A percentile compares a stretch with the other conserved stretches of the same genome.
Evolutionary conservation across 2,329 filamentous ascomycete genomes (phyloP).

Genomic region (Ophiostoma ips): DNA sequence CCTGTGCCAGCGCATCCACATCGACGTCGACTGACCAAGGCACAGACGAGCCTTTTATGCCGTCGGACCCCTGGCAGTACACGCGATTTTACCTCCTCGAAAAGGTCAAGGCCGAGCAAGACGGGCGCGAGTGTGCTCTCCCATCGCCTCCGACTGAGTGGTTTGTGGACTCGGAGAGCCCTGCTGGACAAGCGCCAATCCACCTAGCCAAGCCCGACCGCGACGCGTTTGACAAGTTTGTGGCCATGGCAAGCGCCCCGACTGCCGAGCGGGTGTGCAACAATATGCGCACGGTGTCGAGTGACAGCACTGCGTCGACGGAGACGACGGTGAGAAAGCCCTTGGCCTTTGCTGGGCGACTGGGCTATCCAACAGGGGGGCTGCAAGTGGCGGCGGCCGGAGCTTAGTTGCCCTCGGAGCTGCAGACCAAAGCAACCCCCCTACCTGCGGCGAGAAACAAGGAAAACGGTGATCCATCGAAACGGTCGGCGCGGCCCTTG

Average conservation of each 20-base stretch:
- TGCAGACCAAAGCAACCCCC: background rate
- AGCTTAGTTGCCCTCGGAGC: constrained; percentile 6
- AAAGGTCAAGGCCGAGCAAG: constrained; percentile 8
- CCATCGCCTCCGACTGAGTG: constrained; percentile 6
- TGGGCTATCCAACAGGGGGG: background rate
- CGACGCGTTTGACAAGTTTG: background rate
- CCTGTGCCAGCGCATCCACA: no score
- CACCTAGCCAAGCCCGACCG: background rate
- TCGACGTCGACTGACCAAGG: background rate
- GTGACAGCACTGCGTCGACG: constrained; percentile 2
- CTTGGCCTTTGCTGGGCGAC: background rate
- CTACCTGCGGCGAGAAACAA: background rate
- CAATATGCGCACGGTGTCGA: constrained; percentile 1
- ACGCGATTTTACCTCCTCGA: constrained; percentile 10
- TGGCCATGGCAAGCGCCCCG: background rate
- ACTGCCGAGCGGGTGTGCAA: background rate
- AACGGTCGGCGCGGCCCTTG: background rate
- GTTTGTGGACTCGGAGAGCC: background rate
- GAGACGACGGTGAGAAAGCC: background rate
- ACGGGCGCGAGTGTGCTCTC: constrained; percentile 8
- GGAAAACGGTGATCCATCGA: background rate
- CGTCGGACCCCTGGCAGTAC: constrained; percentile 11
- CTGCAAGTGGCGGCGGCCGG: constrained; percentile 1
- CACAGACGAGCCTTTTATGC: background rate
- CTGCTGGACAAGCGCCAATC: background rate